Conservation (phyloP, 176 grass and related monocot species). For the Dactylis glomerata region DNA sequence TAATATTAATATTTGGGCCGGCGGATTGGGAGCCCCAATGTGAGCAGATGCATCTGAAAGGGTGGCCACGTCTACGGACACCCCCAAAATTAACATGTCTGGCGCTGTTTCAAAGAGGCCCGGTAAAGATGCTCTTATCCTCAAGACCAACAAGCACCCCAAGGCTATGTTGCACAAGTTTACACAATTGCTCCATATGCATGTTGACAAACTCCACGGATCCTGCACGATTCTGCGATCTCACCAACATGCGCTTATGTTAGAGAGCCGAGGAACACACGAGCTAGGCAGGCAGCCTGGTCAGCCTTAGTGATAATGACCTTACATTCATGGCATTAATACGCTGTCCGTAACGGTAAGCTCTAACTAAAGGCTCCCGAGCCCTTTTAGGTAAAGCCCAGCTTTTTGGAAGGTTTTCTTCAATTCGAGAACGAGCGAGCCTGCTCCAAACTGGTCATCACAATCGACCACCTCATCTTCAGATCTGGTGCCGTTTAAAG, state of each 20-base stretch:
- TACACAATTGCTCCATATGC: no score
- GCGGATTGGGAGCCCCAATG: no score
- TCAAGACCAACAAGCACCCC: no score
- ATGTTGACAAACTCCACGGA: not conserved
- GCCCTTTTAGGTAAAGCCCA: constrained; percentile 38
- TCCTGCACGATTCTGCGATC: not conserved
- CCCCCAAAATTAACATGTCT: no score
- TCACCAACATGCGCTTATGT: not conserved
- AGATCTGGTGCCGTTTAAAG: not conserved
- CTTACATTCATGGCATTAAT: constrained; percentile 26
- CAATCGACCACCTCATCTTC: not conserved
- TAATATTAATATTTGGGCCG: no score
- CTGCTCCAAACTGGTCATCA: constrained; percentile 5
- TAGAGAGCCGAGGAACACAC: not conserved
- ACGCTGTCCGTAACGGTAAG: constrained; percentile 18
- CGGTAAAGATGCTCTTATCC: no score
- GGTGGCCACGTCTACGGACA: no score
- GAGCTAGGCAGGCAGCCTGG: not conserved
- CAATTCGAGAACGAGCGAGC: not conserved
- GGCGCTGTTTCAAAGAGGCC: no score
- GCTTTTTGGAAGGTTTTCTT: constrained; percentile 26
- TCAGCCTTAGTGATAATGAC: constrained; percentile 22
- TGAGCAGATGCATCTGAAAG: no score
- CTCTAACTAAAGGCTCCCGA: constrained; percentile 22
- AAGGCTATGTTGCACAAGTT: no score